phyloP scores from a whole-genome alignment of 2,329 filamentous ascomycete species.

The Cladosporium sp. region DNA sequence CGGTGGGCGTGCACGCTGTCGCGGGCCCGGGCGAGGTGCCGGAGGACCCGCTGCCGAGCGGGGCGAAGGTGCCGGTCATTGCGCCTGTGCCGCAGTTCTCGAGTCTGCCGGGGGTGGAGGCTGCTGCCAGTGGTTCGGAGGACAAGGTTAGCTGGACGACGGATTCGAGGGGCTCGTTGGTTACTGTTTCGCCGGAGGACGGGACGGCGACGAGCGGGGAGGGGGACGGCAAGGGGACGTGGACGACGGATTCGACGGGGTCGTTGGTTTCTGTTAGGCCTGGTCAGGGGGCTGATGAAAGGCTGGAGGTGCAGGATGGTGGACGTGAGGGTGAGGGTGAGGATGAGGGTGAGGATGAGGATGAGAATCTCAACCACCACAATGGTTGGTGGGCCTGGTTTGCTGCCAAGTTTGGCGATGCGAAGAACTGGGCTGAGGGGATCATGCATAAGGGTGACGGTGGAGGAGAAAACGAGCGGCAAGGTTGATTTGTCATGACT shows the following conservation, averaged over 20 bases:
- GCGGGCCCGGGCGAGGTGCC: conserved; percentile 14
- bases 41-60: conserved; percentile 16
- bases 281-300: neutral
- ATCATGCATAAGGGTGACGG: conserved; percentile 15
- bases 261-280: conserved; percentile 4
- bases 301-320: neutral
- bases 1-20: conserved; percentile 52
- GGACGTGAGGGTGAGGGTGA: neutral
- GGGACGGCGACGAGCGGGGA: neutral
- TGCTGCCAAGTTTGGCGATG: conserved; percentile 24
- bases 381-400: conserved; percentile 28
- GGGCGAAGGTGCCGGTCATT: neutral
- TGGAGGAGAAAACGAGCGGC: conserved; percentile 2
- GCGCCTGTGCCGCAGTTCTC: conserved; percentile 4
- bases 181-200: conserved; percentile 1
- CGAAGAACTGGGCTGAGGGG: conserved; percentile 28
- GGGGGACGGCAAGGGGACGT: neutral
- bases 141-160: conserved; percentile 4
- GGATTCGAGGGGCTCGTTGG: neutral
- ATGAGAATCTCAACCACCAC: conserved; percentile 15
- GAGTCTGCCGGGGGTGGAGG: neutral
- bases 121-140: neutral
- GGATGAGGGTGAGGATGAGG: conserved; percentile 15
- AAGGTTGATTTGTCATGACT: neutral
- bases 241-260: neutral